Percentiles rank a stretch among this genome's conserved stretches.
phyloP scores from a whole-genome alignment of 495 filamentous ascomycete genomes.

The Endocarpon pusillum region DNA sequence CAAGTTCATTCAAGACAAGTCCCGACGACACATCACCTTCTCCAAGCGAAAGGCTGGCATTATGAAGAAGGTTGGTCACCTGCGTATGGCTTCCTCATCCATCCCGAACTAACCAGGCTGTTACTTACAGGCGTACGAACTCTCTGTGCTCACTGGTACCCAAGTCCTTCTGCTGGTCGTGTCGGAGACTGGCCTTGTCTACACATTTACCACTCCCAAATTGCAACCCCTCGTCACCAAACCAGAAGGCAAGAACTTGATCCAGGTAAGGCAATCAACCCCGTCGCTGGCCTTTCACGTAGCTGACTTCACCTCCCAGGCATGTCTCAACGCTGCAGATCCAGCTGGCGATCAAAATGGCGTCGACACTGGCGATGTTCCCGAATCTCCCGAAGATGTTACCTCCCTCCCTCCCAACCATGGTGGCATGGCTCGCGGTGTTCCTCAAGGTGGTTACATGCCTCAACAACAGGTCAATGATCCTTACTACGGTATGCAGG shows the following conservation, averaged over 20 bases:
- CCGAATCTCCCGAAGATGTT: constrained; percentile 40
- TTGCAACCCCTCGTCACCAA: constrained; percentile 98
- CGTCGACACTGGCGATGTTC: constrained; percentile 47
- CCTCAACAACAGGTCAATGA: constrained; percentile 31
- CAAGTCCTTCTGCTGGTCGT: constrained; percentile 96
- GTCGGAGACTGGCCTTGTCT: constrained; percentile 94
- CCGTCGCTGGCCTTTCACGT: background rate
- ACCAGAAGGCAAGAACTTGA: constrained; percentile 97
- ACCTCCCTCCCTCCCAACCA: constrained; percentile 34
- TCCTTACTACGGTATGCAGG: constrained; percentile 37
- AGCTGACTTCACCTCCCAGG: constrained; percentile 30
- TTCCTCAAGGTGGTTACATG: constrained; percentile 31
- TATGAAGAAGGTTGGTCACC: constrained; percentile 91
- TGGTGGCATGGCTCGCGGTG: constrained; percentile 27
- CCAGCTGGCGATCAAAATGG: constrained; percentile 79
- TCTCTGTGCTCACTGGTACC: constrained; percentile 94
- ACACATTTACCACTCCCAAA: constrained; percentile 98
- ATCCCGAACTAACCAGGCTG: constrained; percentile 4
- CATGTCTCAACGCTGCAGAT: constrained; percentile 92
- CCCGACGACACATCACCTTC: constrained; percentile 98
- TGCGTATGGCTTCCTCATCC: constrained; percentile 9
- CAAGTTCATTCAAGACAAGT: constrained; percentile 99
- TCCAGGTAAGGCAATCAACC: constrained; percentile 56
- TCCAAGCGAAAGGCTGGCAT: constrained; percentile 99
- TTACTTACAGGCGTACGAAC: constrained; percentile 69